These are phyloP conservation scores for Dichotomopilus funicola DNA, from an alignment of 2,329 filamentous ascomycete species.

Conservation along the genomic window DNA sequence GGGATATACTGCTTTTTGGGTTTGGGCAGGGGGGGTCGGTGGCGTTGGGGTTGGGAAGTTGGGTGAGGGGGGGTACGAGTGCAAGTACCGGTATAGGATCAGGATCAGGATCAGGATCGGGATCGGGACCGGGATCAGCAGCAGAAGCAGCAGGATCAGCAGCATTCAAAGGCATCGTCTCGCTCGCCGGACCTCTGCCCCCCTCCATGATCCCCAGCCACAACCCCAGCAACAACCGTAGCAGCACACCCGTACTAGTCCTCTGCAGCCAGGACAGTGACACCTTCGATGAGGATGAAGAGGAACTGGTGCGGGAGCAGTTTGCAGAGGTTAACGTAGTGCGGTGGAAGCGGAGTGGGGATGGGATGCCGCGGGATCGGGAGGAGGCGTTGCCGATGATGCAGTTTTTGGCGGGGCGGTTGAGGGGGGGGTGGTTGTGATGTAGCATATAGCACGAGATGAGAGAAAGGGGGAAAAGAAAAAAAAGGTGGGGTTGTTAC, in stretches of 20 bases:
- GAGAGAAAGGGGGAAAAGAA: slow-evolving; percentile 29
- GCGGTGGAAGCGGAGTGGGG: slow-evolving; percentile 62
- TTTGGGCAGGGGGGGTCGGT: slow-evolving; percentile 62
- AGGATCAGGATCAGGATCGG: neutral
- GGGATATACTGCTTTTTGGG: slow-evolving; percentile 58
- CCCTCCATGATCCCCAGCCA: slow-evolving; percentile 42
- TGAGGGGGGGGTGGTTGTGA: slow-evolving; percentile 33
- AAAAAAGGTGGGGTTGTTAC: slow-evolving; percentile 24
- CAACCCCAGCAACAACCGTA: slow-evolving; percentile 45
- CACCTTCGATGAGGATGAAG: slow-evolving; percentile 49
- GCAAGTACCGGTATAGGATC: neutral
- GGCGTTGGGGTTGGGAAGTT: slow-evolving; percentile 37
- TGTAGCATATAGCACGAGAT: too few relatives aligned
- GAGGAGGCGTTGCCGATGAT: slow-evolving; percentile 90
- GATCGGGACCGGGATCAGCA: neutral
- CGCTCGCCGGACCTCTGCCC: slow-evolving; percentile 52
- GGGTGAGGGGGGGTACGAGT: slow-evolving; percentile 14
- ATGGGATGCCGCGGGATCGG: slow-evolving; percentile 73
- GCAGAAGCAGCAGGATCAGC: slow-evolving; percentile 6
- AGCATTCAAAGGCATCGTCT: slow-evolving; percentile 41
- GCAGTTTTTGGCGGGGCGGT: slow-evolving; percentile 67
- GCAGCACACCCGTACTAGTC: slow-evolving; percentile 58
- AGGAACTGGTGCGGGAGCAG: slow-evolving; percentile 56
- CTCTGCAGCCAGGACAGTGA: slow-evolving; percentile 48
- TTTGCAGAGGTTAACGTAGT: slow-evolving; percentile 63